A percentile compares a stretch with the other conserved stretches of the same genome.
phyloP scores from a whole-genome alignment of 176 grass and related monocot genomes.

The Oryza longistaminata region DNA sequence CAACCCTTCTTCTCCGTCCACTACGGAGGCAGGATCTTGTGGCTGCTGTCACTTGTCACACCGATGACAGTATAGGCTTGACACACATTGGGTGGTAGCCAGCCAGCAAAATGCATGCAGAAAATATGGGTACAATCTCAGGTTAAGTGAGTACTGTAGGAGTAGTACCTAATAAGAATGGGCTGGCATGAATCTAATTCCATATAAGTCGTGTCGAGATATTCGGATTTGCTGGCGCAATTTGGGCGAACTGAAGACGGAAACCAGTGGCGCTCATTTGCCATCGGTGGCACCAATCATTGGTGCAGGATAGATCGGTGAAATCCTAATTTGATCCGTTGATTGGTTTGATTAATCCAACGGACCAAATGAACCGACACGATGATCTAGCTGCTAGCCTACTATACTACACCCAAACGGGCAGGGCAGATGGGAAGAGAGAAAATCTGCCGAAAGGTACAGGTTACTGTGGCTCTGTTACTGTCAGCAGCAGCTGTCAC shows the following conservation, averaged over 20 bases:
- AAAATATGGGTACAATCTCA: slow-evolving; percentile 5
- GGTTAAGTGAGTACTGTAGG: neutral
- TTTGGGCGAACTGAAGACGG: neutral
- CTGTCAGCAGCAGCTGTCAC: neutral
- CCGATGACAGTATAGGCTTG: neutral
- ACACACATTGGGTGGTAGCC: neutral
- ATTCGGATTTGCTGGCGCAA: neutral
- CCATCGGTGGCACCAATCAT: neutral
- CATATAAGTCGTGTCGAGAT: neutral
- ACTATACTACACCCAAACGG: neutral
- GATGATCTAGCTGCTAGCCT: no score
- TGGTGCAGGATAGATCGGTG: neutral
- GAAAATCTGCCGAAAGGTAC: neutral
- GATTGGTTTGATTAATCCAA: neutral
- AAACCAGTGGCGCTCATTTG: neutral
- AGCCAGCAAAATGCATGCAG: neutral
- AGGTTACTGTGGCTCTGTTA: neutral
- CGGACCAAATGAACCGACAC: neutral
- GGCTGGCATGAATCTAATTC: neutral
- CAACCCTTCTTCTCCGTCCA: slow-evolving; percentile 4
- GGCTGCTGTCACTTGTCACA: neutral
- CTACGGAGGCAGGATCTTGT: neutral
- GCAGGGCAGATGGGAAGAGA: neutral
- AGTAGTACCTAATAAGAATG: neutral
- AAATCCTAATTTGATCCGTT: neutral